Percentiles rank a stretch among this genome's conserved stretches.
Evolutionary conservation across 1,139 yeast species (phyloP).

Genomic region (Protomyces inouyei): DNA sequence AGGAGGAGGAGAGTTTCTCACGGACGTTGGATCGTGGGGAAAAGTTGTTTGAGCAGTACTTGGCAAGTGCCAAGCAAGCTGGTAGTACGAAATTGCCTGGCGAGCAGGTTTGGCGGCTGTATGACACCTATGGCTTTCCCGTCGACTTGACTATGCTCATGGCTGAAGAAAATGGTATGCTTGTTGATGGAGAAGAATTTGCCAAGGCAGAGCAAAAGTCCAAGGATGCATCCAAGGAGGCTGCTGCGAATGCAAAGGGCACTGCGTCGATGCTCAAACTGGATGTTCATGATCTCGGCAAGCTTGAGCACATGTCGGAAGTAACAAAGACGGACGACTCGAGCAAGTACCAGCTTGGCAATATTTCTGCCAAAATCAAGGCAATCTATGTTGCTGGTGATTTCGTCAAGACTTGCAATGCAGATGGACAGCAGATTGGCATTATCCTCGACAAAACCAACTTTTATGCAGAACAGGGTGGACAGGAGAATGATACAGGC

Average conservation of each 20-base stretch:
- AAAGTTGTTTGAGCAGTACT: slow-evolving; percentile 88
- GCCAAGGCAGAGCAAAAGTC: slow-evolving; percentile 84
- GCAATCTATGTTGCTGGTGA: slow-evolving; percentile 53
- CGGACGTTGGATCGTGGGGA: slow-evolving; percentile 98
- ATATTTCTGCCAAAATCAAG: slow-evolving; percentile 46
- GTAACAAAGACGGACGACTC: slow-evolving; percentile 80
- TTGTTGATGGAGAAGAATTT: slow-evolving; percentile 84
- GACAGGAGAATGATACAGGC: slow-evolving; percentile 96
- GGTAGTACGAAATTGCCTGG: slow-evolving; percentile 78
- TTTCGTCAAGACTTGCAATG: slow-evolving; percentile 53
- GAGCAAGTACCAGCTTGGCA: slow-evolving; percentile 48
- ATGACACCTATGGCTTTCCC: slow-evolving; percentile 99
- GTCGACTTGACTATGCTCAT: slow-evolving; percentile 93
- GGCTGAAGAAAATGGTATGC: slow-evolving; percentile 98
- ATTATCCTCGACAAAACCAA: slow-evolving; percentile 81
- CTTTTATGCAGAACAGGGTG: slow-evolving; percentile 98
- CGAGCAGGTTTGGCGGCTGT: slow-evolving; percentile 94
- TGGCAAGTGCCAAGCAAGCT: slow-evolving; percentile 59
- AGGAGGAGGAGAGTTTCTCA: slow-evolving; percentile 91
- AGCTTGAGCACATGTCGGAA: slow-evolving; percentile 41
- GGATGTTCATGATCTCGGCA: slow-evolving; percentile 81
- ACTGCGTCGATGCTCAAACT: slow-evolving; percentile 63
- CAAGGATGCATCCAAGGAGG: slow-evolving; percentile 54
- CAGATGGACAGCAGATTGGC: slow-evolving; percentile 61
- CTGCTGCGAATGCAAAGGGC: slow-evolving; percentile 71